Evolutionary conservation across 495 filamentous ascomycete genomes (phyloP), one percentile per base, ranked within the genome.

Genomic region (Penicillium alfredii): DNA sequence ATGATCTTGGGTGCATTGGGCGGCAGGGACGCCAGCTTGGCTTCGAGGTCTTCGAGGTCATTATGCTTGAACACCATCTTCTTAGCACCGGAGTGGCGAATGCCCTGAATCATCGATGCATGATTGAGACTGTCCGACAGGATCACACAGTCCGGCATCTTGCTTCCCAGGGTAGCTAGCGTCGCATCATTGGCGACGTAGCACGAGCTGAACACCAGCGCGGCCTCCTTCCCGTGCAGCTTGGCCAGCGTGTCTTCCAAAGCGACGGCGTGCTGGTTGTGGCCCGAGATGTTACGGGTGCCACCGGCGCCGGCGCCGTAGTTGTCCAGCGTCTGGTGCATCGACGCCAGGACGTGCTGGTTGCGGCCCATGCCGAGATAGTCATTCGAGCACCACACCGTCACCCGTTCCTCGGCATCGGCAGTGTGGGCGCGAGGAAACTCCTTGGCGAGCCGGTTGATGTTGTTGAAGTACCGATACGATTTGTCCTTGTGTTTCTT

Each of bases 401-500:
- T 94, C 34, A 98, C 92, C n/a, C 77, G 76, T 44, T 95, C 85
- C 45, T 94, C 84, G 49, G 75, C 75, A 29, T 69, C 80, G 9
- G 88, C 74, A 66, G 92, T 92, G 60, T 98, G 92, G 11, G 92
- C 92, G 25, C 84, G 85, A 14, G 92, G 92, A 53, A 98, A 98
- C 44, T 97, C 86, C 66, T 93, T 82, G 38, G 93, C 92, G 40
- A 98, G 73, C 14, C 92, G 86, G 58, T 98, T 98, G 80, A 98
- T 98, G 71, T 98, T 98, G 72, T 98, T 98, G 77, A 98, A 98
- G 71, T 98, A 97, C 50, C 92, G 86, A 70, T 98, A 98, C 23
- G 87, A 94, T 69, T 94, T 96, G 73, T 98, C 93, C 72, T 94
- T 88, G 77, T 94, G 93, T 66, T 98, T 98, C 80, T 95, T 97